Base-by-base conservation (phyloP, 2,329 filamentous ascomycete genomes). In the Ambrosiella beaveri region DNA sequence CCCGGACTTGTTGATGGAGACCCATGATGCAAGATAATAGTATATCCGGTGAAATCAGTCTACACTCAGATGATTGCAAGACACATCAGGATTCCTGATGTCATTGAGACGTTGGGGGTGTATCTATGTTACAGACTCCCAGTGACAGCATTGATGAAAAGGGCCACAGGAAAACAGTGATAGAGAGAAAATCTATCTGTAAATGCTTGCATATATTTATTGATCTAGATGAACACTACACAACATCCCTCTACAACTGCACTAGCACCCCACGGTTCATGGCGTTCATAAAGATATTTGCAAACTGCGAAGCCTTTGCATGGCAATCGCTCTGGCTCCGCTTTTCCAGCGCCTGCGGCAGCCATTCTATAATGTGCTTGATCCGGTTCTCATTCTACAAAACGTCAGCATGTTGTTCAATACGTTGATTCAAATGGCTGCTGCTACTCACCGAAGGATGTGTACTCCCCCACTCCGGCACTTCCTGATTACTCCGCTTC, bases 381-480 rank as follows among this genome's bases (percentile, higher is more conserved):
- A 86, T 77, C 19, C 85, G 73, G 59, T 79, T 79, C 59, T 78
- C 73, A 63, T 82, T 82, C 71, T 81, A 49, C 40, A 13, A n/a
- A 44, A 54, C 13, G 27, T 27, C 27, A 27, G 27, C 27, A 27
- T 58, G n/a, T 52, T 57, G 27, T 19, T 41, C n/a, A 54, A 54
- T 11, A 9, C 56, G 47, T 37, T 7, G 56, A 38, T 19, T 41
- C 27, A 57, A 19, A 7, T 27, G n/a, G 44, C 37, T 54, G 7
- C 6, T 37, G 27, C n/a, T 37, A 71, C 78, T 61, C 71, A 82
- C 79, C 62, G 82, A 84, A 40, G 86, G 86, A 71, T 91, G 86
- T 5, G 86, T 90, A 65, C 80, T 85, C 64, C 88, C 69, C 71
- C 86, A 83, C 68, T 89, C 82, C 0, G 85, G 85, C 39, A 79